Conservation (phyloP, 2,329 filamentous ascomycete species). For the Ophiosphaerella herpotricha region DNA sequence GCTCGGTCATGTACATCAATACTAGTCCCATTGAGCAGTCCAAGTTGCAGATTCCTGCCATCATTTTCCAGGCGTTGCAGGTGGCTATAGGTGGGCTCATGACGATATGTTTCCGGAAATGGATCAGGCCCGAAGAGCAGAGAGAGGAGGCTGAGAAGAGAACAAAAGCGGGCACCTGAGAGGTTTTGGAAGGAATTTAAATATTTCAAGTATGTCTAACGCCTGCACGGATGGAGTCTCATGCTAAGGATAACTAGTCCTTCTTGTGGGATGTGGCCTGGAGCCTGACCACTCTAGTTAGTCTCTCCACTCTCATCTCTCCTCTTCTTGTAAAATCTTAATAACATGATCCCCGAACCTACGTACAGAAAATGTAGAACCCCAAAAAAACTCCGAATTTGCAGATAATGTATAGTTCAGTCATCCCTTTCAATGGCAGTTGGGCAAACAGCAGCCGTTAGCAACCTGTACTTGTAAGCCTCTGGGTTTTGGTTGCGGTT, state of each 20-base stretch:
- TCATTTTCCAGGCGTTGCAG: slow-evolving; percentile 59
- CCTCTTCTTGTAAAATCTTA: no score
- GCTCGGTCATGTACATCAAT: slow-evolving; percentile 68
- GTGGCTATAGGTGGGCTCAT: slow-evolving; percentile 49
- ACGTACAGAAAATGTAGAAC: slow-evolving; percentile 9
- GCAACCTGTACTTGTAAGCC: slow-evolving; percentile 24
- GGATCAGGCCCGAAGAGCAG: slow-evolving; percentile 61
- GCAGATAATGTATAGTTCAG: not conserved
- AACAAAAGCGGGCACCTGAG: slow-evolving; percentile 10
- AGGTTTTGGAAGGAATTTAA: slow-evolving; percentile 1
- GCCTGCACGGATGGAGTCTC: not conserved
- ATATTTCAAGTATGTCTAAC: not conserved
- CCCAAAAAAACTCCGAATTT: slow-evolving; percentile 6
- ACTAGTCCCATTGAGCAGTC: slow-evolving; percentile 59
- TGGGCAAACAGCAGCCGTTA: slow-evolving; percentile 31
- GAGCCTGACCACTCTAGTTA: not conserved
- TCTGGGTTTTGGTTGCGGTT: not conserved
- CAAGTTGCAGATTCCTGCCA: slow-evolving; percentile 66
- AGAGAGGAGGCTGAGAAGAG: slow-evolving; percentile 34
- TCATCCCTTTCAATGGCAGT: not conserved
- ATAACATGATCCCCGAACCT: no score
- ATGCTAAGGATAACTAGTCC: not conserved
- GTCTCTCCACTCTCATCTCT: no score
- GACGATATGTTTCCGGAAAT: slow-evolving; percentile 49
- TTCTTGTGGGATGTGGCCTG: not conserved